Percentiles rank a stretch among this genome's conserved stretches.
phyloP scores from a whole-genome alignment of 305 asterid genomes.

The Petunia hybrid region DNA sequence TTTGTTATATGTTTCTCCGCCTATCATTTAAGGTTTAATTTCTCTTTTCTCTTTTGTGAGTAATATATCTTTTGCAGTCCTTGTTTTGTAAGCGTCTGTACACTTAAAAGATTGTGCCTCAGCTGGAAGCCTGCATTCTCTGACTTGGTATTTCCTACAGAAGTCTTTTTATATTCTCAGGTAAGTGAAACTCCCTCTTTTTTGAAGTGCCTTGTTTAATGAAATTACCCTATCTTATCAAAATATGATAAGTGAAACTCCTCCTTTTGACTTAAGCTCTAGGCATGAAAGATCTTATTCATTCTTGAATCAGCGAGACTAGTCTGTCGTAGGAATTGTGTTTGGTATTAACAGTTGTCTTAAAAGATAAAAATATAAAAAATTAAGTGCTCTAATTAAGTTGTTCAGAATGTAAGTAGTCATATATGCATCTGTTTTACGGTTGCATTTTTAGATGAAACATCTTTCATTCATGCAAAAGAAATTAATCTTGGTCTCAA shows the following conservation, averaged over 20 bases:
- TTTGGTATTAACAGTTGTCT: neutral
- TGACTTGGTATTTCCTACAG: conserved; percentile 8
- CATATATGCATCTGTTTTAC: neutral
- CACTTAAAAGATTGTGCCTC: neutral
- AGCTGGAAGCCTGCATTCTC: neutral
- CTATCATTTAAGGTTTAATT: neutral
- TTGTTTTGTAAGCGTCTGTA: conserved; percentile 11
- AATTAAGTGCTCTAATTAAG: neutral
- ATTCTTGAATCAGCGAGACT: neutral
- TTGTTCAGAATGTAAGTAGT: neutral
- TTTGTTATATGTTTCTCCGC: conserved; percentile 6
- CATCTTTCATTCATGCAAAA: neutral
- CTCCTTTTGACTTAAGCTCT: neutral
- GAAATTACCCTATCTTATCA: too few relatives aligned
- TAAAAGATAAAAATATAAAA: neutral
- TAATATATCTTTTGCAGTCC: neutral
- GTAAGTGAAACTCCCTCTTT: neutral
- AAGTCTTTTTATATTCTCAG: conserved; percentile 17
- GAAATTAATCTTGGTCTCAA: neutral
- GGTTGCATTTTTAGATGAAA: neutral
- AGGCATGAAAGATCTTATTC: neutral
- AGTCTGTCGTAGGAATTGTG: neutral
- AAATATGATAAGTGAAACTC: neutral
- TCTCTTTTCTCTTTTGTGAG: conserved; percentile 16
- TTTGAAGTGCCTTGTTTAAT: too few relatives aligned